Percentiles rank a stretch among this genome's conserved stretches.
Evolutionary conservation across 2,329 filamentous ascomycete genomes (phyloP).

Genomic region (Cercospora zeina): DNA sequence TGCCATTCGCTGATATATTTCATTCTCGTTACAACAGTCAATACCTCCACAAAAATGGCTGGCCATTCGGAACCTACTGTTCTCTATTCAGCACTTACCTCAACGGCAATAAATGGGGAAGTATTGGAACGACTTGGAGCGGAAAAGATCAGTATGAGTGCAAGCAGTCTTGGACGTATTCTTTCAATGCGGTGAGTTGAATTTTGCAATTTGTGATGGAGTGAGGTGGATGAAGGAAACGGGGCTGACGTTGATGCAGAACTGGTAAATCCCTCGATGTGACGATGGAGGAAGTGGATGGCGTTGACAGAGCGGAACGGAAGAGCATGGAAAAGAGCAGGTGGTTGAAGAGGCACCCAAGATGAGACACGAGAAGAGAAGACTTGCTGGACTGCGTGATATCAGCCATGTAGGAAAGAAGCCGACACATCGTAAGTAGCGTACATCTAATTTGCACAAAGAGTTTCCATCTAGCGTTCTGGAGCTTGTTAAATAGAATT

Average conservation of each 20-base stretch:
- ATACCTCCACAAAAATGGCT: constrained; percentile 34
- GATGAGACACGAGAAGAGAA: too few species aligned
- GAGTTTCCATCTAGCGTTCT: too few species aligned
- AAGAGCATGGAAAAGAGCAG: not conserved
- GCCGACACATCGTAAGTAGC: too few species aligned
- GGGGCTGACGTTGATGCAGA: not conserved
- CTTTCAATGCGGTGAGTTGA: constrained; percentile 2
- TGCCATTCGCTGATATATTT: too few species aligned
- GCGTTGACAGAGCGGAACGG: not conserved
- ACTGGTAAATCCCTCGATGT: not conserved
- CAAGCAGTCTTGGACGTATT: constrained; percentile 32
- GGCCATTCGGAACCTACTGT: constrained; percentile 34
- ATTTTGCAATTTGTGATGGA: rapidly evolving
- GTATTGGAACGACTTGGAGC: constrained; percentile 22
- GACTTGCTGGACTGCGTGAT: too few species aligned
- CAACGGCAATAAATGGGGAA: constrained; percentile 23
- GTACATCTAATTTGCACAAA: too few species aligned
- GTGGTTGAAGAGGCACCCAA: too few species aligned
- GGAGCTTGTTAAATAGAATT: too few species aligned
- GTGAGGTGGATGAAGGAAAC: not conserved
- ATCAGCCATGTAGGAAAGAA: too few species aligned
- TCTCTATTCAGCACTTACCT: constrained; percentile 29
- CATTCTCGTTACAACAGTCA: not conserved
- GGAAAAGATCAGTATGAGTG: constrained; percentile 31
- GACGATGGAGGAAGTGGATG: too few species aligned